Evolutionary conservation across 1,284 basidiomycete species (phyloP).

Genomic region (Somion occarium): DNA sequence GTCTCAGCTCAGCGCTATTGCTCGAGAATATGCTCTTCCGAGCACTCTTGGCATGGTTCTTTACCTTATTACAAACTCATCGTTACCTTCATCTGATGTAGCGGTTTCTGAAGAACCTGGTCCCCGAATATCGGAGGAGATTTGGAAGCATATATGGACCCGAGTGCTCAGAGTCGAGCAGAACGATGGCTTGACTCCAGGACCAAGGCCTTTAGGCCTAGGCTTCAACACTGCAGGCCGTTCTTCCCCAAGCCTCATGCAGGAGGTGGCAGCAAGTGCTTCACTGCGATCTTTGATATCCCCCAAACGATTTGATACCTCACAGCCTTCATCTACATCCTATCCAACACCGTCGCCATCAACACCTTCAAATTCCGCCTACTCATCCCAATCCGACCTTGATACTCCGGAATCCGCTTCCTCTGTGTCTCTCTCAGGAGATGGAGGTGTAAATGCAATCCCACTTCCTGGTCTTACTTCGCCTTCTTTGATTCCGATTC

Average conservation of each 20-base stretch:
- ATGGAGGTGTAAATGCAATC: slow-evolving; percentile 40
- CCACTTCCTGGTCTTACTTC: slow-evolving; percentile 63
- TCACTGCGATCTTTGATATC: slow-evolving; percentile 45
- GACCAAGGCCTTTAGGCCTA: slow-evolving; percentile 35
- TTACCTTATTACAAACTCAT: slow-evolving; percentile 52
- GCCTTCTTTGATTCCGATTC: slow-evolving; percentile 65
- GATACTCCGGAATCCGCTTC: slow-evolving; percentile 55
- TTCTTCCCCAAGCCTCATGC: slow-evolving; percentile 42
- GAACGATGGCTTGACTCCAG: slow-evolving; percentile 44
- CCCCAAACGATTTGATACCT: slow-evolving; percentile 31
- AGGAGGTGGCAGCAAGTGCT: slow-evolving; percentile 30
- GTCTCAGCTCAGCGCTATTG: slow-evolving; percentile 71
- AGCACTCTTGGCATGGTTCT: slow-evolving; percentile 74
- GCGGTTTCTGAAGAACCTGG: slow-evolving; percentile 51
- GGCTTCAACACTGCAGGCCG: slow-evolving; percentile 37
- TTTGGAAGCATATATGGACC: slow-evolving; percentile 79
- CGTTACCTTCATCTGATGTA: slow-evolving; percentile 24
- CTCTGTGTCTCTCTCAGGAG: slow-evolving; percentile 30
- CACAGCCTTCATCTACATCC: slow-evolving; percentile 26
- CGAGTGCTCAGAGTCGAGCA: slow-evolving; percentile 64
- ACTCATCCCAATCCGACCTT: slow-evolving; percentile 41
- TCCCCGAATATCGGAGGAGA: slow-evolving; percentile 74
- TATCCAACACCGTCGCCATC: slow-evolving; percentile 51
- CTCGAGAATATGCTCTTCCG: slow-evolving; percentile 83
- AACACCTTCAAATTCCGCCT: slow-evolving; percentile 45